Evolutionary conservation across 768 basidiomycete species (phyloP), one percentile per base, ranked within the genome.

Genomic region (Hypsizygus marmoreus): DNA sequence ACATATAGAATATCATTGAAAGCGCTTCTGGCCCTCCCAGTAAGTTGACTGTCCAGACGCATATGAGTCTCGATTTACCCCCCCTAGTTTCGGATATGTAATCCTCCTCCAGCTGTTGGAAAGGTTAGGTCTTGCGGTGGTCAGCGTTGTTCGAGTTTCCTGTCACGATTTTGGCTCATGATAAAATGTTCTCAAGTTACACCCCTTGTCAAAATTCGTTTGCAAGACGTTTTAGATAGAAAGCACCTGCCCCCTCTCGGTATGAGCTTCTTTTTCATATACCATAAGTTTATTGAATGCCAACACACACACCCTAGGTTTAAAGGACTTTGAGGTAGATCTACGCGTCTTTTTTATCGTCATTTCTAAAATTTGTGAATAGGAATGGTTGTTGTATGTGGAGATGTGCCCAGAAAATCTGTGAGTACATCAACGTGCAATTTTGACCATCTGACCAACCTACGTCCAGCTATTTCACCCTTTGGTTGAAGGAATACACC

Each of bases 381-480:
- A 86, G 69, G 89, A 91, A 65, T 91, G 88, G 76, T 69, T 91
- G 43, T 71, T 91, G 32, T 89, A 88, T 64, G 86, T 87, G 43
- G 90, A 91, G 54, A 76, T 75, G 44, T 75, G 75, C 36, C 81
- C 86, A 17, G 88, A 91, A 63, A 91, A 90, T 58, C 74, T 91
- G 76, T 84, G 53, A 63, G 79, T 67, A 43, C 16, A 7, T 40
- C 13, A 19, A 13, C 45, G 17, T 14, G 23, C 13, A 32, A 32
- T 17, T 31, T 12, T 35, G 32, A 28, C 22, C 47, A 49, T n/a
- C 56, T 50, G 20, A 48, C 35, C 49, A 12, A 50, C 31, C 31
- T 3, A 28, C 6, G 43, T 28, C 5, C 56, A 84, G 84, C 14
- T 91, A 91, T 57, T 91, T 91, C 59, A 76, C 79, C n/a, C 79